Evolutionary conservation across 2,329 filamentous ascomycete genomes (phyloP), one percentile per base, ranked within the genome.

Genomic region (Fusarium praegraminearum): DNA sequence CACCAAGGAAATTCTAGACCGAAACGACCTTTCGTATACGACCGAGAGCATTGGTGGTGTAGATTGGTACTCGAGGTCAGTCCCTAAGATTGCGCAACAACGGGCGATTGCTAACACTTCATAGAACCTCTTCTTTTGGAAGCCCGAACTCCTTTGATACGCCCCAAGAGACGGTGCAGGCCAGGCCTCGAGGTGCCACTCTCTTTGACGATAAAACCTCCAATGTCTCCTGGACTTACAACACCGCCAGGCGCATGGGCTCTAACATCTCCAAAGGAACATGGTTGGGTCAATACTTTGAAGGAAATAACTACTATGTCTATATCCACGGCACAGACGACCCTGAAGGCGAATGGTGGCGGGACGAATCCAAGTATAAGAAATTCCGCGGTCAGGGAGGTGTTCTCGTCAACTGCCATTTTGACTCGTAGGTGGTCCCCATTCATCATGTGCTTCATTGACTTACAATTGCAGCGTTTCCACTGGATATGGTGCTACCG

Each of bases 371-470:
- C 36, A 79, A 80, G 38, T 79, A 78, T 43, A 79, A 81, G 67
- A 80, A 81, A 65, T 83, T 84, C 24, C 84, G 85, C 65, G 85
- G 86, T 11, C 88, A 88, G 65, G 91, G 92, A 20, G 93, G 94
- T 33, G 93, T 97, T 20, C 85, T 99, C 45, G 92, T 98, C 71
- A 98, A 98, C 78, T 94, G 95, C 20, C 96, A 98, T 77, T 97
- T 96, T 76, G 96, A 97, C 80, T 88, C 86, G 85, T 86, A 75
- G 71, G 84, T 78, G n/a, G 9, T 16, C 22, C 26, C 22, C 3
- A 33, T 22, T 10, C 7, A 35, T 20, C 1, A 18, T 28, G 30
- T 22, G 15, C 13, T 16, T n/a, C 8, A 18, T 54, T 16, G 5
- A 41, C 75, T 77, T 49, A 16, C 13, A 22, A 6, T 10, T 62